These are phyloP conservation scores for Lasiodiplodia sp. DNA, from an alignment of 2,329 filamentous ascomycete species.

Conservation along the genomic window DNA sequence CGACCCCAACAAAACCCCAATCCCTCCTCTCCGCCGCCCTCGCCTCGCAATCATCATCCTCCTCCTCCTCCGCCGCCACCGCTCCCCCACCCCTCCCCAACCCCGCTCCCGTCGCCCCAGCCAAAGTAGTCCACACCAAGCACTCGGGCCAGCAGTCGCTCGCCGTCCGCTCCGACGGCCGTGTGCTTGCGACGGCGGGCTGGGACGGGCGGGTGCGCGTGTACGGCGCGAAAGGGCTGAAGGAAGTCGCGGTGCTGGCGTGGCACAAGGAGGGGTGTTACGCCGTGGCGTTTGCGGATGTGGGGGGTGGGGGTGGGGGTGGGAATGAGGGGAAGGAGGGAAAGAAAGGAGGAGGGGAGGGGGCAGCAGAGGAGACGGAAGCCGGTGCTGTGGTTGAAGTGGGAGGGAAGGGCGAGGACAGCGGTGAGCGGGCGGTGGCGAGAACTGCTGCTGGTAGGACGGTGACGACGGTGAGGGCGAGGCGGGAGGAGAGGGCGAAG, in stretches of 20 bases:
- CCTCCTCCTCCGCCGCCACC: conserved; percentile 36
- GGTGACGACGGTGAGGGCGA: conserved; percentile 40
- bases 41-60: conserved; percentile 54
- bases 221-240: conserved; percentile 81
- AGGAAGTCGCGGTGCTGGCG: conserved; percentile 88
- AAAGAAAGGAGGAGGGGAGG: conserved; percentile 1
- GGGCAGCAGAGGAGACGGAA: not conserved
- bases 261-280: conserved; percentile 94
- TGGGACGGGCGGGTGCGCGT: conserved; percentile 87
- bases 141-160: conserved; percentile 91
- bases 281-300: conserved; percentile 72
- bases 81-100: conserved; percentile 49
- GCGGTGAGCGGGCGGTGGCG: not conserved
- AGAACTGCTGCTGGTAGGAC: not conserved
- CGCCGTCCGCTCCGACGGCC: conserved; percentile 77
- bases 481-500: conserved; percentile 63
- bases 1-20: not conserved
- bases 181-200: conserved; percentile 86
- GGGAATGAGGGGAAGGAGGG: conserved; percentile 2
- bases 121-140: conserved; percentile 74
- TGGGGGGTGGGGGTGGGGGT: conserved; percentile 36
- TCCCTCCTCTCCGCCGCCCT: conserved; percentile 16
- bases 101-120: conserved; percentile 29
- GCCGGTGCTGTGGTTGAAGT: not conserved
- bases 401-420: conserved; percentile 30